Percentiles rank a stretch among this genome's conserved stretches.
phyloP scores from a whole-genome alignment of 2,329 filamentous ascomycete genomes.

The Pyrenophora tritici-repentis region DNA sequence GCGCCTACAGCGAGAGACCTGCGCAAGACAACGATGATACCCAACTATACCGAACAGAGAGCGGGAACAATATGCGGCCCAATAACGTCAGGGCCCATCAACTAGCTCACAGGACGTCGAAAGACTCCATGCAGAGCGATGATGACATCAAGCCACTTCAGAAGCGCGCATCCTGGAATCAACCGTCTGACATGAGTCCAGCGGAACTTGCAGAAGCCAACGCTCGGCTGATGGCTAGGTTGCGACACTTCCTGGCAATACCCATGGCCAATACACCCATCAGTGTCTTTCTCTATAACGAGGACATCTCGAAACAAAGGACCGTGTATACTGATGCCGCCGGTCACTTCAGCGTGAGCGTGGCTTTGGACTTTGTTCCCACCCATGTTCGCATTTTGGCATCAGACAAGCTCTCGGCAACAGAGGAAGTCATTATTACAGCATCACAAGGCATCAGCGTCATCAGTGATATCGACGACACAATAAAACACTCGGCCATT shows the following conservation, averaged over 20 bases:
- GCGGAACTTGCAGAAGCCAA: conserved; percentile 81
- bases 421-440: conserved; percentile 76
- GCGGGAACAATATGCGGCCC: conserved; percentile 33
- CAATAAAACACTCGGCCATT: conserved; percentile 94
- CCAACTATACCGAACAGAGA: conserved; percentile 47
- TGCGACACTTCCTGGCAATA: conserved; percentile 88
- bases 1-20: conserved; percentile 73
- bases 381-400: conserved; percentile 87
- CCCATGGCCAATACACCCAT: conserved; percentile 78
- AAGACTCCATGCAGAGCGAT: conserved; percentile 33
- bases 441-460: conserved; percentile 82
- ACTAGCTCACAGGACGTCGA: conserved; percentile 33
- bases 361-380: conserved; percentile 84
- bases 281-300: conserved; percentile 94
- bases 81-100: conserved; percentile 23
- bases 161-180: conserved; percentile 57
- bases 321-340: conserved; percentile 85
- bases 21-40: conserved; percentile 52
- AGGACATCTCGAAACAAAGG: conserved; percentile 77
- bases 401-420: conserved; percentile 80
- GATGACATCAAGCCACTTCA: conserved; percentile 47
- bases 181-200: conserved; percentile 68
- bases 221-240: conserved; percentile 80
- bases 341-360: conserved; percentile 83
- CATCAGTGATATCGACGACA: conserved; percentile 98